Evolutionary conservation across 306 rosid genomes (phyloP), one percentile per base, ranked within the genome.

Genomic region (Sesbania bispinosa): DNA sequence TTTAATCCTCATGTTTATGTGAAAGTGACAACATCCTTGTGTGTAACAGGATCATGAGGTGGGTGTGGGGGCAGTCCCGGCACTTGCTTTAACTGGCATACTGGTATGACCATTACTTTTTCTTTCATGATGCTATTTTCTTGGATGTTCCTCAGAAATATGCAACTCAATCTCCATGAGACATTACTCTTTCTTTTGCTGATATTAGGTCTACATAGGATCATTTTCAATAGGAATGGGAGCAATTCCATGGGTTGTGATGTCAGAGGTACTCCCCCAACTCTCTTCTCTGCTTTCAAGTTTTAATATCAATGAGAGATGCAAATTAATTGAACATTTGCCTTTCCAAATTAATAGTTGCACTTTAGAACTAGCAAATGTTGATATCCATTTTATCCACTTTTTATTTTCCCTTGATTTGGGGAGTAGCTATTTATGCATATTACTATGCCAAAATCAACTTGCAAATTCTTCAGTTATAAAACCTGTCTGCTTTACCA

Each of bases 241-340:
- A 74, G 88, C 97, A 41, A 85, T 94, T 84, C 98, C 98, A 69
- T 90, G 97, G 98, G 86, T 94, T 67, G 86, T 94, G 41, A 94
- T 94, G 98, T 90, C 97, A 0, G 97, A 94, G 96, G 97, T 92
- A 84, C 53, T 7, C 16, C 10, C 6, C 26, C 9, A 13, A 45
- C 20, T 19, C 29, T 38, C 41, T 57, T 55, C 27, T 48, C 20
- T 6, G 55, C 73, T 32, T 50, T 67, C 73, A 67, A 33, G 5
- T 30, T 45, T 26, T 54, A 18, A 55, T 45, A 23, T 1, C 35
- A 54, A n/a, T 39, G 33, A 58, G 20, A 23, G 4, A 47, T 18
- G 23, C 62, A 62, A 50, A 72, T 32, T 18, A 45, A 62, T 48
- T 20, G n/a, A 61, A 33, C 41, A 73, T 27, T 7, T 10, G 46